Percentiles rank a stretch among this genome's conserved stretches.
phyloP scores from a whole-genome alignment of 2,329 filamentous ascomycete genomes.

The Trichoderma koningiopsis region DNA sequence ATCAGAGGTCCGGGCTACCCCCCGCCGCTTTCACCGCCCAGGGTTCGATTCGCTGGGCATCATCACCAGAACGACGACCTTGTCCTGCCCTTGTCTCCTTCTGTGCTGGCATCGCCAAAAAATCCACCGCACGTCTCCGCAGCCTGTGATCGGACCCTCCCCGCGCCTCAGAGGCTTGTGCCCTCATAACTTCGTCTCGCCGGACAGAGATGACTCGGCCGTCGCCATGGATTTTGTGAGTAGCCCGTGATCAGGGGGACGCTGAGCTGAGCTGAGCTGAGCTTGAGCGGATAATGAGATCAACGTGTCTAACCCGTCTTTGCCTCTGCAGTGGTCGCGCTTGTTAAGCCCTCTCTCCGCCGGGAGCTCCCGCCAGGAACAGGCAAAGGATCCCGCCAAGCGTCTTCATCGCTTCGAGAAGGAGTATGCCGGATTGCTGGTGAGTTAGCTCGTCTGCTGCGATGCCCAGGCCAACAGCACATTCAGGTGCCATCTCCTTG shows the following conservation, averaged over 20 bases:
- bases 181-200: neutral
- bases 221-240: slow-evolving; percentile 61
- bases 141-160: slow-evolving; percentile 14
- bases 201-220: slow-evolving; percentile 45
- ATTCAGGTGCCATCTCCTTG: neutral
- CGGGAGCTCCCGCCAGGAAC: slow-evolving; percentile 58
- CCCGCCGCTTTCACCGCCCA: slow-evolving; percentile 18
- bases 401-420: slow-evolving; percentile 68
- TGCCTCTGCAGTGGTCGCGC: slow-evolving; percentile 61
- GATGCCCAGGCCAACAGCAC: neutral
- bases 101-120: slow-evolving; percentile 13
- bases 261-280: neutral
- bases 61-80: slow-evolving; percentile 11
- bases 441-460: slow-evolving; percentile 38
- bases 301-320: slow-evolving; percentile 19
- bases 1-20: slow-evolving; percentile 8
- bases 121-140: slow-evolving; percentile 13
- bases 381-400: slow-evolving; percentile 63
- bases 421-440: slow-evolving; percentile 64
- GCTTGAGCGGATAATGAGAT: slow-evolving; percentile 5
- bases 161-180: slow-evolving; percentile 20
- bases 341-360: slow-evolving; percentile 65
- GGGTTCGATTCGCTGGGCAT: slow-evolving; percentile 22
- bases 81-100: slow-evolving; percentile 10
- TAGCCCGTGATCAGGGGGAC: neutral